Evolutionary conservation across 306 rosid genomes (phyloP).

Genomic region (Vachellia collinsii): DNA sequence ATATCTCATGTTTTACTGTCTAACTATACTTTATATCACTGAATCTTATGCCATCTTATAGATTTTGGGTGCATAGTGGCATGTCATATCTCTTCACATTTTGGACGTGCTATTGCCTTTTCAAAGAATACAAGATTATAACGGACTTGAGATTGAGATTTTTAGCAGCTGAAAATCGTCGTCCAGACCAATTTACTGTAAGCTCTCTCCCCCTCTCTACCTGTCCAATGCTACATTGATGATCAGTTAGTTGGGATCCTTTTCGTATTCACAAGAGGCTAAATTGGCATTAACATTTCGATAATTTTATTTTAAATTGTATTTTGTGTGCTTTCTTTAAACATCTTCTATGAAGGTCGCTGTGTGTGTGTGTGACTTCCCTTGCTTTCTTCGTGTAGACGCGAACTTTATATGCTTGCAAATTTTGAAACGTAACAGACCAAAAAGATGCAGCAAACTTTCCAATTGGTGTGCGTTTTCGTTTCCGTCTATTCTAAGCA

Average conservation of each 20-base stretch:
- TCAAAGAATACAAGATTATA: slow-evolving; percentile 66
- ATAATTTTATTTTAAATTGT: slow-evolving; percentile 20
- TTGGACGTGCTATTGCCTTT: slow-evolving; percentile 86
- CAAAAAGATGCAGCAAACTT: slow-evolving; percentile 5
- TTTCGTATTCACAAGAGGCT: slow-evolving; percentile 7
- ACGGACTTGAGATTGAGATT: slow-evolving; percentile 71
- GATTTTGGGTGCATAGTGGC: slow-evolving; percentile 78
- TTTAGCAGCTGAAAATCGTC: slow-evolving; percentile 80
- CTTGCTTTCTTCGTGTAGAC: slow-evolving; percentile 24
- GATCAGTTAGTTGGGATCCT: neutral
- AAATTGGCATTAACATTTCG: slow-evolving; percentile 12
- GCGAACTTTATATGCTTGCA: neutral
- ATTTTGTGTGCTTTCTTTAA: neutral
- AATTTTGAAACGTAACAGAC: neutral
- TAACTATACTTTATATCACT: neutral
- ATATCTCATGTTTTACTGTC: too few relatives aligned
- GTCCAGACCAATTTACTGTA: slow-evolving; percentile 84
- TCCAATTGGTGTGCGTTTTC: slow-evolving; percentile 2
- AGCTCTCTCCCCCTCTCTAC: slow-evolving; percentile 7
- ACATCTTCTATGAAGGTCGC: neutral
- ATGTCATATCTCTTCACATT: slow-evolving; percentile 79
- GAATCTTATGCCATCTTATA: slow-evolving; percentile 34
- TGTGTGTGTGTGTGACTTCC: neutral
- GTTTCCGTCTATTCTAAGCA: neutral
- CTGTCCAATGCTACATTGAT: neutral